phyloP scores from a whole-genome alignment of 371 early-diverging fungal genomes.

The Mucor saturninus region DNA sequence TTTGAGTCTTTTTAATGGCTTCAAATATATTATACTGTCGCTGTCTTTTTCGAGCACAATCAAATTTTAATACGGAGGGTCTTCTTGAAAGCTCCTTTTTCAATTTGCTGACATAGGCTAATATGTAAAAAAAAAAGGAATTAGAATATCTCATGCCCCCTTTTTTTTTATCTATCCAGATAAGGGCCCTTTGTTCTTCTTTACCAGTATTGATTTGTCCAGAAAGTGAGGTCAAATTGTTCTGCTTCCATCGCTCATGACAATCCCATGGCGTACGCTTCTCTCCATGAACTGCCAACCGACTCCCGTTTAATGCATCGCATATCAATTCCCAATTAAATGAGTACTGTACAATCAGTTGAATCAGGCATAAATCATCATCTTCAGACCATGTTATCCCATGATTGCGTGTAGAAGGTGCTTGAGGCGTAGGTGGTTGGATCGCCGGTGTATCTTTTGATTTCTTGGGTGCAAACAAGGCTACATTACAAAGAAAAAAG shows the following conservation, averaged over 20 bases:
- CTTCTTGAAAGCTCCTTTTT: conserved; percentile 31
- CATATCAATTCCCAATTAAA: conserved; percentile 76
- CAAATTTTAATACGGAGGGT: conserved; percentile 28
- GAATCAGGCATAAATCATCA: conserved; percentile 69
- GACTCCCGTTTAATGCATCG: conserved; percentile 62
- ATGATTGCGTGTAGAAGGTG: background rate
- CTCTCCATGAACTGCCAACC: conserved; percentile 58
- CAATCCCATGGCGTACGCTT: conserved; percentile 75
- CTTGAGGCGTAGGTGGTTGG: conserved; percentile 36
- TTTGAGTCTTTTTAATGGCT: conserved; percentile 55
- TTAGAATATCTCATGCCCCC: too few species aligned
- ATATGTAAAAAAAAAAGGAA: background rate
- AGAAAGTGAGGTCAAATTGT: conserved; percentile 46
- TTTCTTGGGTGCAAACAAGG: conserved; percentile 57
- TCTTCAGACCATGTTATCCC: conserved; percentile 62
- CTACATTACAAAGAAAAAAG: conserved; percentile 23
- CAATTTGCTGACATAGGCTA: conserved; percentile 14
- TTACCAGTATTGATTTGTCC: conserved; percentile 48
- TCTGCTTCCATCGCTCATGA: conserved; percentile 57
- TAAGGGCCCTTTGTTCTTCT: too few species aligned
- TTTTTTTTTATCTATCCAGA: too few species aligned
- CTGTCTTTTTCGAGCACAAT: conserved; percentile 48
- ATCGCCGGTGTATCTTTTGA: conserved; percentile 52
- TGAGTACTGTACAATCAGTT: conserved; percentile 60
- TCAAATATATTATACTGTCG: conserved; percentile 49